phyloP scores from a whole-genome alignment of 2,329 filamentous ascomycete species.

The Macroventuria anomochaeta region DNA sequence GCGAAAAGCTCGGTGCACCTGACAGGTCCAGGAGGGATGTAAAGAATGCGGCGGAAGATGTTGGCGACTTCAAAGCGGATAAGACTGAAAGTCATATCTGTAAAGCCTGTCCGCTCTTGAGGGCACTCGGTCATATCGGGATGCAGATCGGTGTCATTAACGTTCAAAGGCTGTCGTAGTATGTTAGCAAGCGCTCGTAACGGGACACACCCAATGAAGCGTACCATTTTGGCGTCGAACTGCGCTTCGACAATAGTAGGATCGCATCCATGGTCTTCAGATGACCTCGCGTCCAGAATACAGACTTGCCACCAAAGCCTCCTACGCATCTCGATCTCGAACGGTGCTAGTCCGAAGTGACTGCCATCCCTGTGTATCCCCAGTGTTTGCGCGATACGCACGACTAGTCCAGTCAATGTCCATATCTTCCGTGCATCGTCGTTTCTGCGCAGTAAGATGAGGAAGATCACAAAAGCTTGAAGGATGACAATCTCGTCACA shows the following conservation, averaged over 20 bases:
- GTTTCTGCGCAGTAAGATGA: conserved; percentile 63
- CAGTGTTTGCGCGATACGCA: conserved; percentile 65
- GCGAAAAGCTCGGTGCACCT: conserved; percentile 53
- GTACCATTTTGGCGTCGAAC: conserved; percentile 64
- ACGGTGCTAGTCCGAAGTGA: conserved; percentile 63
- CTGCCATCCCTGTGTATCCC: conserved; percentile 66
- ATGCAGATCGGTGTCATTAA: conserved; percentile 61
- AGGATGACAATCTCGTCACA: conserved; percentile 67
- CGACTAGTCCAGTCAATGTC: conserved; percentile 65
- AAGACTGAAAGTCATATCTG: conserved; percentile 64
- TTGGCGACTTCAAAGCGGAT: conserved; percentile 61
- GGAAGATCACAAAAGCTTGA: conserved; percentile 67
- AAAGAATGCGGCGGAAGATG: conserved; percentile 55
- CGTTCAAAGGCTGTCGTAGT: conserved; percentile 56
- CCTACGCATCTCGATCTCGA: conserved; percentile 66
- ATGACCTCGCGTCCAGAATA: conserved; percentile 65
- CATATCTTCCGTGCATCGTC: conserved; percentile 60
- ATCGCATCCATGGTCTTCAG: conserved; percentile 69
- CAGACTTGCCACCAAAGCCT: conserved; percentile 67
- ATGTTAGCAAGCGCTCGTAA: conserved; percentile 9
- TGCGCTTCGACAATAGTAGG: conserved; percentile 63
- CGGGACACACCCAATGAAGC: background rate
- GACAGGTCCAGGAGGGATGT: conserved; percentile 52
- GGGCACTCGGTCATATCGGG: conserved; percentile 59
- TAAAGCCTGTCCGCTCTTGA: conserved; percentile 58